Percentiles rank a stretch among this genome's conserved stretches.
These are phyloP conservation scores for Fusarium agapanthi DNA, from an alignment of 2,329 filamentous ascomycete species.

Conservation along the genomic window DNA sequence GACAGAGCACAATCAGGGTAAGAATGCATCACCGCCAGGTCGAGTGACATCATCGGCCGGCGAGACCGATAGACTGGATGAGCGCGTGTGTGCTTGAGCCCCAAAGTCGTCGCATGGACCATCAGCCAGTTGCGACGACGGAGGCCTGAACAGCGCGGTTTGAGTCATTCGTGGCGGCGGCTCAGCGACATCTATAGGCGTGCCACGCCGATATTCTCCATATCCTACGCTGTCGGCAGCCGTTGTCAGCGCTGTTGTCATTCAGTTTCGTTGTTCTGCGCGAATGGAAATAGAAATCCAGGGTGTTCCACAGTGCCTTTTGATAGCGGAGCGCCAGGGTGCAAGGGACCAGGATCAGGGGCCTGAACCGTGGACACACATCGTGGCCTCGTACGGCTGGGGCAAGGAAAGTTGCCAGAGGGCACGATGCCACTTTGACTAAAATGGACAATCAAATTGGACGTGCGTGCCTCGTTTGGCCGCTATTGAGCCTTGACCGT, in stretches of 20 bases:
- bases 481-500: background rate
- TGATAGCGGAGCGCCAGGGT: constrained; percentile 7
- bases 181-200: constrained; percentile 21
- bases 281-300: constrained; percentile 11
- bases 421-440: constrained; percentile 28
- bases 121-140: constrained; percentile 25
- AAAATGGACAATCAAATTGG: constrained; percentile 12
- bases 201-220: constrained; percentile 28
- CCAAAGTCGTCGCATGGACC: constrained; percentile 18
- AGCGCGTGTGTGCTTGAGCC: constrained; percentile 24
- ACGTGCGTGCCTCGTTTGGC: constrained; percentile 14
- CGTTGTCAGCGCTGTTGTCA: constrained; percentile 22
- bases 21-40: constrained; percentile 27
- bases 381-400: constrained; percentile 33
- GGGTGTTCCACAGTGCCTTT: constrained; percentile 19
- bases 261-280: constrained; percentile 8
- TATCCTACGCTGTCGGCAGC: constrained; percentile 26
- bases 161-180: constrained; percentile 35
- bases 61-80: constrained; percentile 19
- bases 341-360: constrained; percentile 22
- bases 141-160: constrained; percentile 21
- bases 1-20: constrained; percentile 8
- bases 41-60: constrained; percentile 34
- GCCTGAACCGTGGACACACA: constrained; percentile 14
- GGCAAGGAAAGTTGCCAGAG: constrained; percentile 27